Conservation (phyloP, 148 eudicot species). For the Rhododendron vialii region DNA sequence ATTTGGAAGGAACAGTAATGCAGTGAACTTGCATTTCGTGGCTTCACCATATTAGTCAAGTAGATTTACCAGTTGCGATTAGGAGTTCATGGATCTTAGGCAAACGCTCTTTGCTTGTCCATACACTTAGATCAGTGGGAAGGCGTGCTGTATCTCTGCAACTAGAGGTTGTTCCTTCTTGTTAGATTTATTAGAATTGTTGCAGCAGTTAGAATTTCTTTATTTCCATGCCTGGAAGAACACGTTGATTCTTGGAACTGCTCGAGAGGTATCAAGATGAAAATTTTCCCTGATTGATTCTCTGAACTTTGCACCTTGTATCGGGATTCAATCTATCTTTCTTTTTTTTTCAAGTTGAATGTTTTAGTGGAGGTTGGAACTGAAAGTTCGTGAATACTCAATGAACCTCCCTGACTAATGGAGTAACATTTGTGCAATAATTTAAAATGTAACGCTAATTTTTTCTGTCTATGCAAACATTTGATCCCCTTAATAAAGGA, state of each 20-base stretch:
- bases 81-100: conserved; percentile 20
- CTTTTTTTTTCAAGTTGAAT: not conserved
- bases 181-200: not conserved
- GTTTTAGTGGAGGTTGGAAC: not conserved
- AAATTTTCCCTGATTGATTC: not conserved
- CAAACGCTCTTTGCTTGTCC: conserved; percentile 51
- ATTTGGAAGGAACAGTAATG: conserved; percentile 44
- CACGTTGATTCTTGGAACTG: not conserved
- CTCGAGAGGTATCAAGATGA: not conserved
- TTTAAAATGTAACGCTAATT: too few species aligned
- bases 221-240: not conserved
- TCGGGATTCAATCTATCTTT: not conserved
- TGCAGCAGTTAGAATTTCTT: not conserved
- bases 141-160: not conserved
- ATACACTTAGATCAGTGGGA: conserved; percentile 1
- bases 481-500: too few species aligned
- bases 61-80: not conserved
- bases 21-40: not conserved
- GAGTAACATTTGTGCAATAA: not conserved
- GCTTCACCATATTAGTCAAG: not conserved
- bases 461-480: too few species aligned
- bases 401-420: not conserved
- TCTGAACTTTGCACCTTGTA: not conserved
- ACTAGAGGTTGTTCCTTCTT: not conserved
- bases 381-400: not conserved